phyloP scores from a whole-genome alignment of 106 monocot species.

The Dendrobium catenatum region DNA sequence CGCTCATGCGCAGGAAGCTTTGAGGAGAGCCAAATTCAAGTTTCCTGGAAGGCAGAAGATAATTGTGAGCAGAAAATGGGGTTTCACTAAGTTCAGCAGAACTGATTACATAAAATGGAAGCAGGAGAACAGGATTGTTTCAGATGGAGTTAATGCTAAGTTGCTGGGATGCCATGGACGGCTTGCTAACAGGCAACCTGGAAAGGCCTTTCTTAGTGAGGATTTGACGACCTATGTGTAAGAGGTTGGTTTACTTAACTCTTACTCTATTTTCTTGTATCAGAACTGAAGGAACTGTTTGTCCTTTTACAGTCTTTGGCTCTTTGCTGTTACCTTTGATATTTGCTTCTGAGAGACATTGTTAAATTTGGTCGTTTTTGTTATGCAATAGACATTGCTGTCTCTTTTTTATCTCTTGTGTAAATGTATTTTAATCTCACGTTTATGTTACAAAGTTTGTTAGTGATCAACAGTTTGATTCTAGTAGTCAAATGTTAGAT shows the following conservation, averaged over 20 bases:
- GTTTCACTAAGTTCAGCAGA: slow-evolving; percentile 32
- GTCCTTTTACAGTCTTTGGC: too few species aligned
- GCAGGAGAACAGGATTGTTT: slow-evolving; percentile 25
- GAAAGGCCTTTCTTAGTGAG: slow-evolving; percentile 24
- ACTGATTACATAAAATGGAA: slow-evolving; percentile 30
- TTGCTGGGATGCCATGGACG: slow-evolving; percentile 49
- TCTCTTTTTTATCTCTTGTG: too few species aligned
- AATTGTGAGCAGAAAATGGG: slow-evolving; percentile 27
- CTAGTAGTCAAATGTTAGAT: too few species aligned
- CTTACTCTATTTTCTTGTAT: background rate
- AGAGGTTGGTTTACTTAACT: background rate
- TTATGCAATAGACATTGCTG: too few species aligned
- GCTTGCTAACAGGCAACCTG: slow-evolving; percentile 29
- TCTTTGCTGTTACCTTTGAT: too few species aligned
- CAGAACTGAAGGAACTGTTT: background rate
- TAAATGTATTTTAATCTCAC: too few species aligned
- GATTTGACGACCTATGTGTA: background rate
- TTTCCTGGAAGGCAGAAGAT: slow-evolving; percentile 52
- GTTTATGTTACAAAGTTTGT: too few species aligned
- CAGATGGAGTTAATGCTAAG: slow-evolving; percentile 43
- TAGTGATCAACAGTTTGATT: too few species aligned
- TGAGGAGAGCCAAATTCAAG: slow-evolving; percentile 54
- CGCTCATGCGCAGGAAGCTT: slow-evolving; percentile 37
- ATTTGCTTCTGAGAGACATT: too few species aligned
- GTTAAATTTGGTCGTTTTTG: too few species aligned